Evolutionary conservation across 2,329 filamentous ascomycete genomes (phyloP), one percentile per base, ranked within the genome.

Genomic region (Lojkania enalia): DNA sequence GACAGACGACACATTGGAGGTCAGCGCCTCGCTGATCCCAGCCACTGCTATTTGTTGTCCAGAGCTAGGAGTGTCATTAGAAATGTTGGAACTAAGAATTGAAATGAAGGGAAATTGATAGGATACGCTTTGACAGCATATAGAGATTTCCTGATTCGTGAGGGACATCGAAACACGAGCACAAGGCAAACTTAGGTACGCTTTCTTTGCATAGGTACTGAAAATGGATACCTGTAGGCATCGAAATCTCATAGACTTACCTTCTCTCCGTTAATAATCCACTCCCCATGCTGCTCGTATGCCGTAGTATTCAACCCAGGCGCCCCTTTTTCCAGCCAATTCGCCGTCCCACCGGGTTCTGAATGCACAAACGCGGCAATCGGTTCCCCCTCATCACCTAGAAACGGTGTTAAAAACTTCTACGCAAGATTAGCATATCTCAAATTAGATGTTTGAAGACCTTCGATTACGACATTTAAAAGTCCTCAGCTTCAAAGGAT

Each of bases 221-320:
- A 27, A 27, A 9, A 27, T 27, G 25, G n/a, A 27, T n/a, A n/a
- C n/a, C n/a, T n/a, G n/a, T n/a, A 27, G n/a, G 23, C 23, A 7
- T 7, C 23, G 7, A 27, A 27, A 33, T 9, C 30, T 6, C 7
- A 35, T 13, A 16, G 2, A 41, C 45, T 25, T 7, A 73, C 72
- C 72, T 82, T 80, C 51, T 81, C 78, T 2, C 79, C 79, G 53
- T 74, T 75, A 19, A 82, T 52, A 2, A 81, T 56, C 74, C 75
- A 81, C 32, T 75, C 69, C 25, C 78, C 71, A 0, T 74, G 77
- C n/a, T 79, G 74, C 7, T 58, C 57, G 15, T 27, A 27, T 0
- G 78, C 78, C 1, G 74, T 77, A 2, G 77, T 81, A 35, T 71
- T 63, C 27, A 82, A 60, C 0, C 79, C 78, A 2, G 62, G 63